A percentile compares a stretch with the other conserved stretches of the same genome.
Conservation (phyloP, 179 eudicot genomes). For the Nepenthes alata region DNA sequence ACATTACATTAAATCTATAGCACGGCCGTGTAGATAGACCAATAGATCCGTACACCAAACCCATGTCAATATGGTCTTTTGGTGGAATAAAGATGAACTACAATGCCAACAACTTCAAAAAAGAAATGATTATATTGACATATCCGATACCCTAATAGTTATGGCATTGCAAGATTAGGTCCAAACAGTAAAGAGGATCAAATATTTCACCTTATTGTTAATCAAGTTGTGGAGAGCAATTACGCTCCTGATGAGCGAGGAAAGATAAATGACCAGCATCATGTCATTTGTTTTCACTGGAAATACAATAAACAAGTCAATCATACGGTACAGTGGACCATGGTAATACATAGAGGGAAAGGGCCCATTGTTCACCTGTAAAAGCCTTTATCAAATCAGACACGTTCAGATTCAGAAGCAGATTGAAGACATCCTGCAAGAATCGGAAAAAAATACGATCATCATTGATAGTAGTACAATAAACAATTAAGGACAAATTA, state of each 20-base stretch:
- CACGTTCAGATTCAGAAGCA: slow-evolving; percentile 77
- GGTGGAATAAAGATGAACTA: too few relatives aligned
- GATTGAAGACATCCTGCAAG: slow-evolving; percentile 74
- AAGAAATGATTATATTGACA: too few relatives aligned
- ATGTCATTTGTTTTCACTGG: slow-evolving; percentile 95
- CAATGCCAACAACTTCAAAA: neutral
- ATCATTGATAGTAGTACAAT: too few relatives aligned
- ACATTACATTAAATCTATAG: too few relatives aligned
- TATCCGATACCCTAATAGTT: too few relatives aligned
- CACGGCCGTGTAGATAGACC: too few relatives aligned
- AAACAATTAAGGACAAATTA: neutral
- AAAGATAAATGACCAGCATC: slow-evolving; percentile 92
- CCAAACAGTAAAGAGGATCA: neutral
- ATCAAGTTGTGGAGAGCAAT: slow-evolving; percentile 98
- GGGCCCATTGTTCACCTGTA: slow-evolving; percentile 32
- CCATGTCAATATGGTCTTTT: too few relatives aligned
- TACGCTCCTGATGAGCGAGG: slow-evolving; percentile 86
- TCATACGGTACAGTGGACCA: neutral
- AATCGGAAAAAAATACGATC: neutral
- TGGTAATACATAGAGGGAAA: too few relatives aligned
- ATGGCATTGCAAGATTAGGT: neutral
- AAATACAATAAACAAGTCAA: slow-evolving; percentile 1
- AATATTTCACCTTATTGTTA: slow-evolving; percentile 74
- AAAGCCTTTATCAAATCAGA: slow-evolving; percentile 70
- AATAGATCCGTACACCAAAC: too few relatives aligned